Base-by-base conservation (phyloP, 805 yeast species). In the Ogataea sp. region DNA sequence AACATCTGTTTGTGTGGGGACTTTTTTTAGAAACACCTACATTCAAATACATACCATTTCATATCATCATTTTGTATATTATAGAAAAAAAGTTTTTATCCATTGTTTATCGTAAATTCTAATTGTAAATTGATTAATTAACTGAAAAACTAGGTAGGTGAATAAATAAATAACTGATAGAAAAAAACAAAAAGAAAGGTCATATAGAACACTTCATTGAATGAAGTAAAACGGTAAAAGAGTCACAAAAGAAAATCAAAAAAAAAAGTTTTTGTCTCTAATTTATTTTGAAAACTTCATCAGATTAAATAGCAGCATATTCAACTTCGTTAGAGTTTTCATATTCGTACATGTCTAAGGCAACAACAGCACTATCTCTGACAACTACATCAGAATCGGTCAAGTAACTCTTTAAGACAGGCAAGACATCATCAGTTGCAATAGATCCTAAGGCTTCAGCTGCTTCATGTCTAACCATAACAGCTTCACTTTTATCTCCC, bases 381-480 rank as follows among this genome's bases (percentile, higher is more conserved):
- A 93, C 99, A 30, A 93, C 98, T 41, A 71, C 75, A 51, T 85
- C 96, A 43, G 75, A 70, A 59, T 93, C 98, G 49, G 75, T 68
- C 52, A 89, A 72, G 60, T 84, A 84, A 34, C 78, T 67, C 59
- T 83, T 74, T 55, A 94, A 75, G 27, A 93, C 82, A 14, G 97
- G 96, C 48, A 90, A 71, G 29, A 90, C 95, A 43, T 90, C 97
- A 53, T 86, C 96, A 9, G 97, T 86, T 21, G 96, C 97, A 58
- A 93, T 93, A 23, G 95, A 77, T 21, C 98, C 98, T 52, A 94
- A 72, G 20, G 98, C 98, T 67, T 93, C 99, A 20, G 97, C 98
- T 42, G 97, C 98, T 67, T 93, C 99, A 59, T 93, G 99, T 67
- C 99, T 83, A 26, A 94, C 98, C 99, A 93, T 93, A 47, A 94